phyloP scores from a whole-genome alignment of 2,329 filamentous ascomycete species.

The Colletotrichum trifolii region DNA sequence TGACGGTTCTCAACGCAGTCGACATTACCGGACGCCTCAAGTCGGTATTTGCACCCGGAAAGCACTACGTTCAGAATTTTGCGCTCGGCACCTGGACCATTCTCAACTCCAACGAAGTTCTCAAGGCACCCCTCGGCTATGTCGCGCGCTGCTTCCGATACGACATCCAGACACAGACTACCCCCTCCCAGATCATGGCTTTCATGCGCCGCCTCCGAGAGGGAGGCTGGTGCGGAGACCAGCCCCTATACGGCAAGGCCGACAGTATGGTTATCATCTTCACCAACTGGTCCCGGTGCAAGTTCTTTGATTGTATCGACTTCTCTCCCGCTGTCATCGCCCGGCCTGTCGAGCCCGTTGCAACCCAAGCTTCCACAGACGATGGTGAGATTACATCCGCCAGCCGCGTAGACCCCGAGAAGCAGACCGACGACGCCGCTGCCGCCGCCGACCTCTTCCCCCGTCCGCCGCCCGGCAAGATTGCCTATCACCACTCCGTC shows the following conservation, averaged over 20 bases:
- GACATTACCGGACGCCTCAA: constrained; percentile 43
- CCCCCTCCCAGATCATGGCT: constrained; percentile 46
- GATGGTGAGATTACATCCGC: constrained; percentile 1
- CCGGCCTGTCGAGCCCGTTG: constrained; percentile 1
- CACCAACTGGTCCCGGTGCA: constrained; percentile 52
- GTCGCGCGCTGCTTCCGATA: constrained; percentile 47
- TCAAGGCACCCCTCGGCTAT: constrained; percentile 40
- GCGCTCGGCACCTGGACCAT: constrained; percentile 38
- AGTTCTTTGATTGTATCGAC: constrained; percentile 48
- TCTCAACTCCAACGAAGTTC: constrained; percentile 40
- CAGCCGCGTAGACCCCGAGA: constrained; percentile 14
- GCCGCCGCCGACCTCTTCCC: not conserved
- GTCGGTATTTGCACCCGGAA: constrained; percentile 31
- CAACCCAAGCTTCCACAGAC: constrained; percentile 7
- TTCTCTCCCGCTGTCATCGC: constrained; percentile 47
- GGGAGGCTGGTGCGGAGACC: constrained; percentile 36
- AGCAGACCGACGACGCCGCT: constrained; percentile 3
- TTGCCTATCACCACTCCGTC: constrained; percentile 32
- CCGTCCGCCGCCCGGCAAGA: constrained; percentile 32
- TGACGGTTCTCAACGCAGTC: constrained; percentile 42
- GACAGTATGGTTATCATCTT: constrained; percentile 47
- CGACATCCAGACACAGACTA: constrained; percentile 48
- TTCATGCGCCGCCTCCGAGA: constrained; percentile 40
- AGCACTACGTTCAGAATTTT: constrained; percentile 44
- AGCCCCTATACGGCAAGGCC: constrained; percentile 46